Percentiles rank a stretch among this genome's conserved stretches.
phyloP scores from a whole-genome alignment of 257 asterid species.

The Vinca minor region DNA sequence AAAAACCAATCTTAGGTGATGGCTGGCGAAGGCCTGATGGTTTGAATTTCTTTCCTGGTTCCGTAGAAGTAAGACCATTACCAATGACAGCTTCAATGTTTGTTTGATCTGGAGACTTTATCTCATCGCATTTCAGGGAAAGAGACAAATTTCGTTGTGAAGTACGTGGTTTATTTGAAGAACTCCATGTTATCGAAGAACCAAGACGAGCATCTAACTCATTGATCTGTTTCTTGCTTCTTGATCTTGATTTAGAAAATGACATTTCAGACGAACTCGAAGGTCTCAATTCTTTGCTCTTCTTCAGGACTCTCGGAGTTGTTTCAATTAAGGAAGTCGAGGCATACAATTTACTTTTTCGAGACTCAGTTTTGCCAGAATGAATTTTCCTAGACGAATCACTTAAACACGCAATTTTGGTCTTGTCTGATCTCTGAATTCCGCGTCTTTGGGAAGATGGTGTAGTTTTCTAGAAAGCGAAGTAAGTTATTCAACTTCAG shows the following conservation, averaged over 20 bases:
- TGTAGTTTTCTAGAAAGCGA: conserved; percentile 18
- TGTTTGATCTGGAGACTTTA: conserved; percentile 9
- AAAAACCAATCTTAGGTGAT: conserved; percentile 49
- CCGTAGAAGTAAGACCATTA: conserved; percentile 4
- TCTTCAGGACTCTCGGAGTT: conserved; percentile 14
- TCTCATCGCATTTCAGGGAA: conserved; percentile 8
- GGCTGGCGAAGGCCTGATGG: conserved; percentile 60
- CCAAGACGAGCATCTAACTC: conserved; percentile 12
- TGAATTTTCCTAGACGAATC: conserved; percentile 15
- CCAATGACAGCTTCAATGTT: background rate
- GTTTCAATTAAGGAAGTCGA: conserved; percentile 25
- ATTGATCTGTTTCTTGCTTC: conserved; percentile 14
- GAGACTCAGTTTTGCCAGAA: conserved; percentile 18
- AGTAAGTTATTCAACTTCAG: background rate
- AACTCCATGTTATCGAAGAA: no score
- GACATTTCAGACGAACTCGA: background rate
- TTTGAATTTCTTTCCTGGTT: conserved; percentile 19
- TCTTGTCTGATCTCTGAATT: conserved; percentile 20
- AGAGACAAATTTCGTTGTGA: conserved; percentile 4
- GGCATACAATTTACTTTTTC: conserved; percentile 19
- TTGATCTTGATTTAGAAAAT: conserved; percentile 8
- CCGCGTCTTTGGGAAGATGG: conserved; percentile 16
- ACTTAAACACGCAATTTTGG: conserved; percentile 5
- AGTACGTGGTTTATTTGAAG: background rate
- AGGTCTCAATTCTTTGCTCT: conserved; percentile 15